phyloP scores from a whole-genome alignment of 2,329 filamentous ascomycete genomes.

The Botrytis squamosa region DNA sequence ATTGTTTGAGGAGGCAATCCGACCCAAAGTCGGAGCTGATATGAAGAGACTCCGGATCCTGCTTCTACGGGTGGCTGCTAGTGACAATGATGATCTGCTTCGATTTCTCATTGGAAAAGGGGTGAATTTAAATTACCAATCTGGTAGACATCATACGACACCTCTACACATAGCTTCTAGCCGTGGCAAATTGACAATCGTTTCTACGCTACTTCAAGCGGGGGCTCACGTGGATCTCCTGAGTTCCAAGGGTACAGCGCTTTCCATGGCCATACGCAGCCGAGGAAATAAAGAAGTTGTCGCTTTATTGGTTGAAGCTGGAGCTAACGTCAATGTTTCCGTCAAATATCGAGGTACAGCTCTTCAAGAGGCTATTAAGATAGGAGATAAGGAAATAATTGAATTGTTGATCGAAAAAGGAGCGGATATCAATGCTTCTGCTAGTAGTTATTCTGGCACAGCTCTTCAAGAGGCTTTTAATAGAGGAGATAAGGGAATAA shows the following conservation, averaged over 20 bases:
- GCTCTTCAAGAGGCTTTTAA: slow-evolving; percentile 35
- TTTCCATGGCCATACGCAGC: accelerated
- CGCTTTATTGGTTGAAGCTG: slow-evolving; percentile 32
- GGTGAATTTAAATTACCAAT: background rate
- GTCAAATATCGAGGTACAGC: slow-evolving; percentile 24
- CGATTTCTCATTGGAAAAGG: background rate
- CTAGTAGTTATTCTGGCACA: slow-evolving; percentile 28
- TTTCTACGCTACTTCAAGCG: background rate
- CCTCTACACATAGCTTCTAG: background rate
- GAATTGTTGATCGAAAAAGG: slow-evolving; percentile 40
- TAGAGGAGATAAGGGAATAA: background rate
- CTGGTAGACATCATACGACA: accelerated
- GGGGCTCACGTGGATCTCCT: background rate
- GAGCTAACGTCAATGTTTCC: slow-evolving; percentile 25
- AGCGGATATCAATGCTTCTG: slow-evolving; percentile 41
- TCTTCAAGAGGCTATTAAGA: slow-evolving; percentile 35
- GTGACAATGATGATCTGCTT: background rate
- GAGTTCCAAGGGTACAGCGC: background rate
- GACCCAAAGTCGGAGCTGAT: background rate
- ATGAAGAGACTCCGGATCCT: accelerated
- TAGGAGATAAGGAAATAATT: slow-evolving; percentile 26
- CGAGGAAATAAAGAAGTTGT: slow-evolving; percentile 33
- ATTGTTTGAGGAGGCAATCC: background rate
- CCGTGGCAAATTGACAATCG: background rate
- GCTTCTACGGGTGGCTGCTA: accelerated